phyloP scores from a whole-genome alignment of 768 basidiomycete genomes.

The Leccinum incarnatum region DNA sequence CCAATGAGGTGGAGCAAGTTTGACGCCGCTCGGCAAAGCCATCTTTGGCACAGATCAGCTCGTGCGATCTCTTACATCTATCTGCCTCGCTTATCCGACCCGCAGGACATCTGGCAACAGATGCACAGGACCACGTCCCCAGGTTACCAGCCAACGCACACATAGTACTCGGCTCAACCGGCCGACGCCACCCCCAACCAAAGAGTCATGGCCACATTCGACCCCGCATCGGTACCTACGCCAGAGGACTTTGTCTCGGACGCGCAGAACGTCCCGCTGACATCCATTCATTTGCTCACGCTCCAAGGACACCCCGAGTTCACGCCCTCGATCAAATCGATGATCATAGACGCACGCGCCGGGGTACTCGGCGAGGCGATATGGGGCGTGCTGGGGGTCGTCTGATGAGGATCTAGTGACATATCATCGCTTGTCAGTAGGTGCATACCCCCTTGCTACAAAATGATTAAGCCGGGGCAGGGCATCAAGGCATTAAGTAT shows the following conservation, averaged over 20 bases:
- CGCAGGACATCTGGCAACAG: slow-evolving; percentile 65
- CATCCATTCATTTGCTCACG: slow-evolving; percentile 70
- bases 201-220: slow-evolving; percentile 59
- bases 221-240: slow-evolving; percentile 6
- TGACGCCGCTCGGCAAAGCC: slow-evolving; percentile 66
- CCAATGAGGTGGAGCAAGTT: no score
- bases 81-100: neutral
- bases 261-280: slow-evolving; percentile 24
- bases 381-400: no score
- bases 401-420: no score
- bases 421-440: no score
- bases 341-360: no score
- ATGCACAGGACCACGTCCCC: slow-evolving; percentile 73
- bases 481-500: no score
- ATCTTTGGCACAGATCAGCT: slow-evolving; percentile 50
- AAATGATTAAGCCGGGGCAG: no score
- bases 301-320: slow-evolving; percentile 95
- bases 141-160: slow-evolving; percentile 61
- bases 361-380: no score
- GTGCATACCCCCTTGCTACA: no score
- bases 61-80: no score
- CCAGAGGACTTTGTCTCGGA: slow-evolving; percentile 6
- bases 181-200: slow-evolving; percentile 55
- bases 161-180: slow-evolving; percentile 54
- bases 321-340: slow-evolving; percentile 51